Percentiles rank a stretch among this genome's conserved stretches.
Conservation (phyloP, 768 basidiomycete species). For the Suillus clintonianus region DNA sequence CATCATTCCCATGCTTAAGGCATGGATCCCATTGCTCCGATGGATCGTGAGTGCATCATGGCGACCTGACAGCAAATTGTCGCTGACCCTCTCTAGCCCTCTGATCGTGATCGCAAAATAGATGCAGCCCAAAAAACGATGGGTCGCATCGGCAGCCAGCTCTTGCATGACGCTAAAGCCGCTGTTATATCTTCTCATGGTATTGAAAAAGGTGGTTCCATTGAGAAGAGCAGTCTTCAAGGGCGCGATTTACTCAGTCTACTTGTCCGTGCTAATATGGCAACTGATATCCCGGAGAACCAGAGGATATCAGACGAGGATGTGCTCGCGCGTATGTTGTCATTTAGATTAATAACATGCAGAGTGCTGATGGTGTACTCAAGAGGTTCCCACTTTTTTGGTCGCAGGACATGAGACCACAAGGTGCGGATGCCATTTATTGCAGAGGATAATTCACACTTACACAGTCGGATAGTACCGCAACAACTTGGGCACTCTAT, state of each 20-base stretch:
- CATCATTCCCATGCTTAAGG: slow-evolving; percentile 34
- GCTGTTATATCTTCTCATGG: slow-evolving; percentile 24
- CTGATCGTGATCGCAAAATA: slow-evolving; percentile 14
- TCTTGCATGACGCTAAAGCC: slow-evolving; percentile 53
- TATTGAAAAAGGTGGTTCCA: slow-evolving; percentile 25
- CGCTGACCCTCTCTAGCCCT: slow-evolving; percentile 20
- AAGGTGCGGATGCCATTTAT: slow-evolving; percentile 31
- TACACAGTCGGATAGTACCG: slow-evolving; percentile 27
- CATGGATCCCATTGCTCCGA: slow-evolving; percentile 38
- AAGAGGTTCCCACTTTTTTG: slow-evolving; percentile 67
- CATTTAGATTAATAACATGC: too few species aligned
- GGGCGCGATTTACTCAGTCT: slow-evolving; percentile 61
- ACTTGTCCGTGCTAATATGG: slow-evolving; percentile 65
- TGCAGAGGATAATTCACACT: neutral
- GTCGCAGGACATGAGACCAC: slow-evolving; percentile 64
- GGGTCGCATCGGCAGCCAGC: slow-evolving; percentile 48
- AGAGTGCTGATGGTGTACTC: neutral
- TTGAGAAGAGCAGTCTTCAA: slow-evolving; percentile 33
- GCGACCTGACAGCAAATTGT: neutral
- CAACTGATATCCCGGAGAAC: slow-evolving; percentile 53
- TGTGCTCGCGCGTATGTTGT: slow-evolving; percentile 56
- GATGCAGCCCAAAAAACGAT: slow-evolving; percentile 42
- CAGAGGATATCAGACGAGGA: slow-evolving; percentile 65
- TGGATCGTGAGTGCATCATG: slow-evolving; percentile 34
- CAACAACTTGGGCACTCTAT: slow-evolving; percentile 60